These are phyloP conservation scores for Coemansia sp. DNA, from an alignment of 192 early-diverging fungal genomes.

Conservation along the genomic window DNA sequence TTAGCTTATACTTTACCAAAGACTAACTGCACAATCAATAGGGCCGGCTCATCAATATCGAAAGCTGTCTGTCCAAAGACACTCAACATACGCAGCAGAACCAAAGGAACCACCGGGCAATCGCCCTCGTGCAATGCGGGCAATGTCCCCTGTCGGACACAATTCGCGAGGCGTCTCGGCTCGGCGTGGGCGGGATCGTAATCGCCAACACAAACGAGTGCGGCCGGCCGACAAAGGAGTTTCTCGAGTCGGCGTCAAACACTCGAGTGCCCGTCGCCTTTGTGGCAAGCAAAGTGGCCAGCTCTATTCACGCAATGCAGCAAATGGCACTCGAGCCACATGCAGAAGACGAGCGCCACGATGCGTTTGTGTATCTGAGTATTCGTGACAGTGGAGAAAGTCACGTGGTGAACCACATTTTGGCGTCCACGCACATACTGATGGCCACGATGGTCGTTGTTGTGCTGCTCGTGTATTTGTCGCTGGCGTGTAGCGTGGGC, in stretches of 20 bases:
- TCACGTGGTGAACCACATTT: conserved; percentile 18
- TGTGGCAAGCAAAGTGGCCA: conserved; percentile 28
- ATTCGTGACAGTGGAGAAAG: conserved; percentile 12
- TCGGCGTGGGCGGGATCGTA: conserved; percentile 32
- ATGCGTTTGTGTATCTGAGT: conserved; percentile 38
- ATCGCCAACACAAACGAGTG: conserved; percentile 47
- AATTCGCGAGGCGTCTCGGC: conserved; percentile 24
- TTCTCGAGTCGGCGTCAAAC: conserved; percentile 32
- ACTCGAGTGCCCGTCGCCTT: conserved; percentile 38
- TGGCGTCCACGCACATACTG: conserved; percentile 38
- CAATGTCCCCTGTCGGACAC: conserved; percentile 34
- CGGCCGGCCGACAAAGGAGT: conserved; percentile 32
- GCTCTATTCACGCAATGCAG: conserved; percentile 30
- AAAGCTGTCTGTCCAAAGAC: conserved; percentile 12
- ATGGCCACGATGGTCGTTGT: conserved; percentile 24
- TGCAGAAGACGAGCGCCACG: conserved; percentile 2
- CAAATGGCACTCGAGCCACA: conserved; percentile 10
- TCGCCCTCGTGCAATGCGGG: conserved; percentile 45
- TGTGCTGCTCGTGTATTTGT: conserved; percentile 30
- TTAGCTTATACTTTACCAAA: neutral
- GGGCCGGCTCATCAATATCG: conserved; percentile 39
- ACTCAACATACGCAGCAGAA: neutral
- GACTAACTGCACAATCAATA: conserved; percentile 7
- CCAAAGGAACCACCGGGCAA: conserved; percentile 11
- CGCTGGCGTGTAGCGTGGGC: conserved; percentile 43